phyloP scores from a whole-genome alignment of 148 eudicot genomes.

The Heliamphora exappendiculata region DNA sequence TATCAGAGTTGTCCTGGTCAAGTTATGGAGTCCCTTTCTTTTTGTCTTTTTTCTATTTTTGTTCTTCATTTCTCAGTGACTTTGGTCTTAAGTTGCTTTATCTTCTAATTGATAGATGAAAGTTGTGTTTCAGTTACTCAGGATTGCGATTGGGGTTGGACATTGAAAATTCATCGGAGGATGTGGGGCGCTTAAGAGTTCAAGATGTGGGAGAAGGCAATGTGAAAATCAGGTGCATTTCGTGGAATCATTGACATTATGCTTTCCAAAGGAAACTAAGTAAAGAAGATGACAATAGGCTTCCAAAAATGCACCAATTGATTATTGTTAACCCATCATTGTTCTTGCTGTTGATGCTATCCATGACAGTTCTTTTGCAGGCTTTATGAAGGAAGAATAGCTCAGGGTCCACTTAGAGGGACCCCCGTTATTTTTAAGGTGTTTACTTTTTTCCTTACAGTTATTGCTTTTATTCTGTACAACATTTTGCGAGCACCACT shows the following conservation, averaged over 20 bases:
- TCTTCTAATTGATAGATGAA: background rate
- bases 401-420: conserved; percentile 75
- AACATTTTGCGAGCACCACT: background rate
- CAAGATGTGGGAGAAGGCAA: conserved; percentile 91
- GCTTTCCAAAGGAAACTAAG: background rate
- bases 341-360: conserved; percentile 34
- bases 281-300: background rate
- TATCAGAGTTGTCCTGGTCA: background rate
- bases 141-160: conserved; percentile 49
- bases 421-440: conserved; percentile 84
- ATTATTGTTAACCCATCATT: background rate
- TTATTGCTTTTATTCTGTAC: background rate
- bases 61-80: background rate
- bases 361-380: conserved; percentile 60
- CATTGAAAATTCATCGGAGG: conserved; percentile 30
- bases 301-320: background rate
- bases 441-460: conserved; percentile 1
- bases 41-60: background rate
- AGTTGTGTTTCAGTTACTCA: conserved; percentile 51
- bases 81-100: background rate
- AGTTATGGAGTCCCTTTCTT: background rate
- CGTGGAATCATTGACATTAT: background rate
- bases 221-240: conserved; percentile 67
- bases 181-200: conserved; percentile 50
- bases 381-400: conserved; percentile 84